Evolutionary conservation across 1,139 yeast species (phyloP).

Genomic region (Spathaspora sp.): DNA sequence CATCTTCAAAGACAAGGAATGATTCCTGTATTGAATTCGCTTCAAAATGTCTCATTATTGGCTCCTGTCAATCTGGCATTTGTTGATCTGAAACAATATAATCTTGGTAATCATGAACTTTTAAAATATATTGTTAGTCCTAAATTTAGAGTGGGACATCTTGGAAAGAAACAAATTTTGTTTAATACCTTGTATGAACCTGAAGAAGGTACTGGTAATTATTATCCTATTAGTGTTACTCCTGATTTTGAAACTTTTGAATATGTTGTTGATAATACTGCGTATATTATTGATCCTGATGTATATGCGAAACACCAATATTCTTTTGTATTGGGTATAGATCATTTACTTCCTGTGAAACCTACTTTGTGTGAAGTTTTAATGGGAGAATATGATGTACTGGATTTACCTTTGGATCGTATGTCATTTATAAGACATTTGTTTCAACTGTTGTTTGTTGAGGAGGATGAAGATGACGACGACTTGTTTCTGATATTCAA

Average conservation of each 20-base stretch:
- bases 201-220: slow-evolving; percentile 15
- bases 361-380: slow-evolving; percentile 43
- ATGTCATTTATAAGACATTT: slow-evolving; percentile 28
- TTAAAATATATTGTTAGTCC: slow-evolving; percentile 38
- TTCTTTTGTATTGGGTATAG: slow-evolving; percentile 75
- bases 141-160: slow-evolving; percentile 34
- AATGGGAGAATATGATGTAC: slow-evolving; percentile 20
- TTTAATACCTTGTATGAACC: slow-evolving; percentile 30
- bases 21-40: slow-evolving; percentile 64
- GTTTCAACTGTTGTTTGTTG: slow-evolving; percentile 32
- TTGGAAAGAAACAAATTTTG: slow-evolving; percentile 27
- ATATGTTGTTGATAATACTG: slow-evolving; percentile 48
- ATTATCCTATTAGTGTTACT: slow-evolving; percentile 27
- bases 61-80: slow-evolving; percentile 92
- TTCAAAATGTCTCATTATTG: slow-evolving; percentile 68
- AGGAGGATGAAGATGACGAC: slow-evolving; percentile 6
- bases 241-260: slow-evolving; percentile 31
- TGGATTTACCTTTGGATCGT: slow-evolving; percentile 9
- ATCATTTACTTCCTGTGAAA: slow-evolving; percentile 47
- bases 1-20: slow-evolving; percentile 66
- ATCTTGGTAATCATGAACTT: slow-evolving; percentile 22
- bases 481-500: background rate
- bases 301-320: slow-evolving; percentile 65
- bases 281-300: slow-evolving; percentile 61
- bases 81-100: slow-evolving; percentile 16